Evolutionary conservation across 352 stramenopile genomes (phyloP), one percentile per base, ranked within the genome.

Genomic region (Phytophthora nicotianae): DNA sequence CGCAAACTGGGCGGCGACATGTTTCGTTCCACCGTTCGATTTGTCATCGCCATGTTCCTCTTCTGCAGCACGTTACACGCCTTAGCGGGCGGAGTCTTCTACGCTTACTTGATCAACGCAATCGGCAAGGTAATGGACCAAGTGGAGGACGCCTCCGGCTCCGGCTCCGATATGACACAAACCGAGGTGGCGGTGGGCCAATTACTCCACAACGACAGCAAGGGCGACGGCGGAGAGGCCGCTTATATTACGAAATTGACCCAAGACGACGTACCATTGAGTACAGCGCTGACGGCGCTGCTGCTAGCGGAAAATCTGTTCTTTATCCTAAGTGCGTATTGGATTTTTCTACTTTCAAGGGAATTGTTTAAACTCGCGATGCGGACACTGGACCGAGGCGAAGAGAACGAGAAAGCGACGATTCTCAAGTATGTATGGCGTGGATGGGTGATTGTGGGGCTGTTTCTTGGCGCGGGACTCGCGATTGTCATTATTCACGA

Each of bases 21-120:
- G 20, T 71, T 88, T 17, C 81, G 81, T 47, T 90, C 81, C n/a
- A 86, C 79, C 20, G 81, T 90, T 50, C 81, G 81, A 50, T 90
- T 90, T 57, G 81, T 90, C 35, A 87, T 86, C 46, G 71, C 65
- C 40, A 79, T 73, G 50, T 88, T 90, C 53, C 61, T 90, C 11
- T 37, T 86, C n/a, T 84, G 69, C 49, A 86, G 65, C 23, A 74
- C 73, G 19, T 29, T 88, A 32, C 75, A 88, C 51, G 74, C 81
- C 19, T 48, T 90, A 4, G 58, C 73, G 0, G 81, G 74, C 20
- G 77, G 72, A 14, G 48, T 81, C 11, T 88, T 90, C 46, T 88
- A 90, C 69, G 62, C 71, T 27, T 83, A 70, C 49, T 65, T 90
- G n/a, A 78, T 86, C 41, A 46, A 62, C 42, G 67, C 67, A 13